Conservation (phyloP, 2,329 filamentous ascomycete genomes). For the Neonectria neomacrospora region DNA sequence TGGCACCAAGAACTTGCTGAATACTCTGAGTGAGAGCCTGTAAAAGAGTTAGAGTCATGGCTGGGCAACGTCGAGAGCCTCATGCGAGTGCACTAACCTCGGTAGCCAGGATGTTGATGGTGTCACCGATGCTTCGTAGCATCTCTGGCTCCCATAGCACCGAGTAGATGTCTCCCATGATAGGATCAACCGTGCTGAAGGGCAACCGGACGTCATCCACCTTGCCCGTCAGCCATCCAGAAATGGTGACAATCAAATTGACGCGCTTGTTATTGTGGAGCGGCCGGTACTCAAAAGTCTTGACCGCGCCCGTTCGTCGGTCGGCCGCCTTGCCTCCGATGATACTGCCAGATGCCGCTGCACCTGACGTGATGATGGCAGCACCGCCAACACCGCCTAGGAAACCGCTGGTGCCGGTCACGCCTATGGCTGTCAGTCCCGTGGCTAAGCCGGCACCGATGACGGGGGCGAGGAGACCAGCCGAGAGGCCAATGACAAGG, state of each 20-base stretch:
- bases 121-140: slow-evolving; percentile 97
- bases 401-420: slow-evolving; percentile 88
- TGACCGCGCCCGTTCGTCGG: slow-evolving; percentile 88
- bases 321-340: slow-evolving; percentile 89
- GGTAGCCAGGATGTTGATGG: slow-evolving; percentile 97
- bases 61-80: background rate
- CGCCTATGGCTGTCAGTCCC: slow-evolving; percentile 94
- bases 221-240: slow-evolving; percentile 98
- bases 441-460: slow-evolving; percentile 95
- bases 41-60: slow-evolving; percentile 3
- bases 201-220: slow-evolving; percentile 95
- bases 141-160: slow-evolving; percentile 98
- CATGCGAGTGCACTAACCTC: slow-evolving; percentile 71
- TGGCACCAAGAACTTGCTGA: slow-evolving; percentile 93
- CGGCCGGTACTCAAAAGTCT: slow-evolving; percentile 96
- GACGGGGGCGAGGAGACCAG: slow-evolving; percentile 88
- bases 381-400: slow-evolving; percentile 92
- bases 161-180: slow-evolving; percentile 99
- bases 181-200: slow-evolving; percentile 93
- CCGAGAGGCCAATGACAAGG: slow-evolving; percentile 93
- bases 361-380: slow-evolving; percentile 91
- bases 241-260: slow-evolving; percentile 93
- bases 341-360: slow-evolving; percentile 85
- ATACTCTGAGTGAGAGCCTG: slow-evolving; percentile 94
- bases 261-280: slow-evolving; percentile 98